Base-by-base conservation (phyloP, 108 stramenopile species). In the Aurantiochytrium sp. region DNA sequence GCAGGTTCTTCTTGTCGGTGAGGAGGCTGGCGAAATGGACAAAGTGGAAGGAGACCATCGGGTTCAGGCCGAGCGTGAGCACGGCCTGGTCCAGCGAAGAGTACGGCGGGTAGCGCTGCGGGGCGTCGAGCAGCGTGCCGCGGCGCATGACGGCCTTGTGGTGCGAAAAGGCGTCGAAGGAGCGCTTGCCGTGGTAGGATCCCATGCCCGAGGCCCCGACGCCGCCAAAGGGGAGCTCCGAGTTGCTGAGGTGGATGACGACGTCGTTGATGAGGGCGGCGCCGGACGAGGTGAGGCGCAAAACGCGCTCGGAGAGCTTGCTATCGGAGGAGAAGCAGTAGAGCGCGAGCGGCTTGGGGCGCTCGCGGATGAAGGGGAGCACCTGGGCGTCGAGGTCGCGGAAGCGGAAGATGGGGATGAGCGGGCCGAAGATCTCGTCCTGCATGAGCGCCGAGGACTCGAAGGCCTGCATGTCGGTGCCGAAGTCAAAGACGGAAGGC, bases 341-440 rank as follows among this genome's bases (percentile, higher is more conserved):
- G 37, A 89, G 68, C 24, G 89, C 88, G 15, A 92, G 87, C 4
- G 92, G 92, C 55, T 87, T 89, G 42, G 45, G 39, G 27, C 21
- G 45, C n/a, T 37, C 30, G 22, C 37, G 34, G 36, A 91, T 45
- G 37, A 45, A 32, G 19, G 27, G 42, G 31, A 92, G 3, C 27
- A 69, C 90, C 12, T 90, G 87, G 8, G 15, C 50, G 21, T 68
- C 87, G 22, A 90, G 4, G 65, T 30, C 15, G 30, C 27, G 21
- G 55, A 41, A 81, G 22, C 39, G 27, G n/a, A 85, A 48, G 59
- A 89, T 45, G 12, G 87, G 87, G 12, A 92, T 52, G 37, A 90
- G 15, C 10, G 92, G 92, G 24, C 92, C 92, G 45, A 92, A 92
- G 37, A 91, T 85, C 54, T 92, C 92, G 15, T 89, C 86, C 15